Base-by-base conservation (phyloP, 306 rosid species). In the Argentina anserina region DNA sequence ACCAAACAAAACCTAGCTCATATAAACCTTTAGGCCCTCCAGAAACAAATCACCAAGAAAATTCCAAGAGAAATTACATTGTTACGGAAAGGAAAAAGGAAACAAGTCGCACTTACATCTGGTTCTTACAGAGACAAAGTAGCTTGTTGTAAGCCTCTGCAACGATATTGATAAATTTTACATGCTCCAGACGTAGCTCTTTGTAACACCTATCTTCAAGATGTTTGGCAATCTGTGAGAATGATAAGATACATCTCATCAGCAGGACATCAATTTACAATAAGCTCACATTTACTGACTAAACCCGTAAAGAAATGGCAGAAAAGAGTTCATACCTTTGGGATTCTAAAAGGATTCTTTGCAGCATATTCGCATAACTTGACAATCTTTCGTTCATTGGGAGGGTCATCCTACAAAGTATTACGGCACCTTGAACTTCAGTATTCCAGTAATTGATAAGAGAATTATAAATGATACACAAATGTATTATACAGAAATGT, bases 301-400 rank as follows among this genome's bases (percentile, higher is more conserved):
- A 74, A 20, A 8, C 18, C 18, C 14, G 50, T 39, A 28, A 18
- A 56, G 6, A 53, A 31, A 34, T 18, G 14, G 70, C 26, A 63
- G 42, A n/a, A 9, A 72, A 50, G 13, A 64, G n/a, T 41, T 45
- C 36, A 36, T 45, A 95, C 99, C 97, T 95, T 95, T 0, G 97
- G 99, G 80, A 95, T 91, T 59, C 97, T 91, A 71, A 90, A 78
- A 34, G 96, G 97, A 41, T 95, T 95, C 82, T 78, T 91, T 7
- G 96, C 83, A 10, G 99, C 99, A 88, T 95, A 95, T 77, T 89
- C 99, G 68, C 99, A 95, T 76, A 95, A 81, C 82, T 91, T 95
- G 42, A 84, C 75, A 70, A 95, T 89, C 82, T 90, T 95, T 84
- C 97, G 88, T 65, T 95, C 99, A 76, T 67, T 91, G 25, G 92